Evolutionary conservation across 2,329 filamentous ascomycete species (phyloP), one percentile per base, ranked within the genome.

Genomic region (Talaromyces rugulosus): DNA sequence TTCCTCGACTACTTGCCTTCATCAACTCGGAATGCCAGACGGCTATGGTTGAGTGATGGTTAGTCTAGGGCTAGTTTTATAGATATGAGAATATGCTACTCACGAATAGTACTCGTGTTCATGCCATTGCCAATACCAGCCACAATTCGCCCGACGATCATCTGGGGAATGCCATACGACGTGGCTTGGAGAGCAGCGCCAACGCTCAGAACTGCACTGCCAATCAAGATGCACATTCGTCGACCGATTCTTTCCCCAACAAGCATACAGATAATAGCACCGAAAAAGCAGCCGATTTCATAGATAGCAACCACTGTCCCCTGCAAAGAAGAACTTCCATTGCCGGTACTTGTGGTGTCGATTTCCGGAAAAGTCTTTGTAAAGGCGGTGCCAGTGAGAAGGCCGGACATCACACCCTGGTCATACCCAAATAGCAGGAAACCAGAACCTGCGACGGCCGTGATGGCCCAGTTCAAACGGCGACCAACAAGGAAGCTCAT

Each of bases 101-200:
- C 71, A 14, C 67, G 69, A 3, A 65, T 68, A 50, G 71, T 72
- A n/a, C 42, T 52, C 33, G 57, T 59, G 47, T 52, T 59, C 42
- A 59, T 50, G 8, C 57, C 57, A 36, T 59, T 59, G 16, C 57
- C 57, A 34, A 36, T 52, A 4, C 57, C 57, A n/a, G 57, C 51
- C 9, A 59, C 31, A 23, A 59, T 59, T 16, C 57, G 57, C 14
- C 57, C 57, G 7, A 59, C 47, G 11, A 59, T 59, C 30, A 59
- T 33, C 31, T 59, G 57, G 14, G 57, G 42, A 6, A 59, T 23
- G 12, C 47, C 40, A 36, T 28, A 59, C 18, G 57, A 51, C 8
- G 57, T 53, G 33, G 42, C 50, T 28, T 59, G 57, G 28, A 59
- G 11, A 8, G 51, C 57, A 14, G 57, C 51, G 3, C 57, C 57